These are phyloP conservation scores for Protostelium mycophagum DNA, from an alignment of 78 protist genomes.

Conservation along the genomic window DNA sequence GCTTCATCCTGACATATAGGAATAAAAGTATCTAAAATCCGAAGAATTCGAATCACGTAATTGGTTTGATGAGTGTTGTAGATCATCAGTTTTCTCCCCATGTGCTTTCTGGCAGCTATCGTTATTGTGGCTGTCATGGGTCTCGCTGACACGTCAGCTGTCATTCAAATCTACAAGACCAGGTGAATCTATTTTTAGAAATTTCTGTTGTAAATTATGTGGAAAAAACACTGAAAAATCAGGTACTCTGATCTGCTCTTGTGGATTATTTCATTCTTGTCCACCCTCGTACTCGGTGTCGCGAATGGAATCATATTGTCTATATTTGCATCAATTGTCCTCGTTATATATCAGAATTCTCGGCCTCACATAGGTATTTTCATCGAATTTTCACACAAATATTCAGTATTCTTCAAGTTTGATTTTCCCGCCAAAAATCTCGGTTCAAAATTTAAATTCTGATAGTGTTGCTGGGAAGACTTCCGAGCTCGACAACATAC, in stretches of 20 bases:
- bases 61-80: no score
- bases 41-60: not conserved
- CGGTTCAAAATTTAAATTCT: no score
- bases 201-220: no score
- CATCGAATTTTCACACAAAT: not conserved
- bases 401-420: not conserved
- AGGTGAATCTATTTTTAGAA: no score
- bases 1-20: no score
- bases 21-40: not conserved
- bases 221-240: conserved; percentile 29
- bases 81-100: conserved; percentile 55
- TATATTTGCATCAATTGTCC: conserved; percentile 32
- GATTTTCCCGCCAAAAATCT: no score
- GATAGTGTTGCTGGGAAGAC: not conserved
- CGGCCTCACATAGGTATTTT: not conserved
- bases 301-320: conserved; percentile 62
- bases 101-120: conserved; percentile 56
- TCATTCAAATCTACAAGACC: not conserved
- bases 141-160: conserved; percentile 44
- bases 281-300: conserved; percentile 52
- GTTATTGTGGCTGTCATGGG: conserved; percentile 62
- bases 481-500: not conserved
- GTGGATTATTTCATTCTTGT: conserved; percentile 38
- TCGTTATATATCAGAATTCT: conserved; percentile 22
- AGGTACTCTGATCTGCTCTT: conserved; percentile 35